Evolutionary conservation across 2,329 filamentous ascomycete genomes (phyloP).

Genomic region (Aspergillus sergii): DNA sequence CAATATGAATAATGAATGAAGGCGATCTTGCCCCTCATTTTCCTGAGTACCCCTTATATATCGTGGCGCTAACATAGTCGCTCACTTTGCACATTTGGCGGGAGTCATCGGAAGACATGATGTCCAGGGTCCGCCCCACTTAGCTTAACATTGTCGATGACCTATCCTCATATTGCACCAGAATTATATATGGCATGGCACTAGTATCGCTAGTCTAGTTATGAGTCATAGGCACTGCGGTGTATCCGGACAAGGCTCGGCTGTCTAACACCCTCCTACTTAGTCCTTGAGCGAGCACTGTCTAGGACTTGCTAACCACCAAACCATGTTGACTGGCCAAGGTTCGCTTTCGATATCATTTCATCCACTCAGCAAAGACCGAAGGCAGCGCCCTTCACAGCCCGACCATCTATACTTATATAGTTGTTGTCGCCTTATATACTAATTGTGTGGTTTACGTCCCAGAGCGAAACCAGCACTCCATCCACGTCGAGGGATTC

Average conservation of each 20-base stretch:
- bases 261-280: no score
- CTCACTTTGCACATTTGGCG: background rate
- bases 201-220: background rate
- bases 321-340: background rate
- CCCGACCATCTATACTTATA: background rate
- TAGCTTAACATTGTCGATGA: background rate
- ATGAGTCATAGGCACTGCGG: background rate
- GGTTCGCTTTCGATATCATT: background rate
- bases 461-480: background rate
- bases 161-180: no score
- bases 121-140: background rate
- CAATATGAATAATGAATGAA: background rate
- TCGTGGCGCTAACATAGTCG: no score
- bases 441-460: background rate
- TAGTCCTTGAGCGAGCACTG: no score
- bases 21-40: no score
- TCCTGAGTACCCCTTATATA: background rate
- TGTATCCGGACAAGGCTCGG: no score
- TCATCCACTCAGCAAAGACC: no score
- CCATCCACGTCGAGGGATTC: background rate
- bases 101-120: background rate
- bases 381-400: no score
- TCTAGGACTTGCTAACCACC: no score
- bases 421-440: background rate
- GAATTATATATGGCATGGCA: background rate